These are phyloP conservation scores for Mallotus repandus DNA, from an alignment of 441 rosid species.

Conservation along the genomic window DNA sequence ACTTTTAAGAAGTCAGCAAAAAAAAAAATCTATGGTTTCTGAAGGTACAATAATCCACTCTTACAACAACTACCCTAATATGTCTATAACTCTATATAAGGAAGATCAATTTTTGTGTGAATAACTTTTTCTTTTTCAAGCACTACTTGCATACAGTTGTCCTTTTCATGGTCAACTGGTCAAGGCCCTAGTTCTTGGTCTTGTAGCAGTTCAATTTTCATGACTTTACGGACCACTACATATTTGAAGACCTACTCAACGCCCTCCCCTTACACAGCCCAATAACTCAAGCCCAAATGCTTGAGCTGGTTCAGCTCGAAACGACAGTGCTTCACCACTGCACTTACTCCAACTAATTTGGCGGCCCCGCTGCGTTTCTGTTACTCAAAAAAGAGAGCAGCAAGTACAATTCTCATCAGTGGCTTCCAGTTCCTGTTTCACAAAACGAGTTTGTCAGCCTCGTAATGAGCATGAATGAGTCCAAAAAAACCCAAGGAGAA, in stretches of 20 bases:
- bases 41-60: no score
- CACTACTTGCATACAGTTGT: no score
- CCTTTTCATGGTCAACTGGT: neutral
- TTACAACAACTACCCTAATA: no score
- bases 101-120: no score
- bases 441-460: conserved; percentile 17
- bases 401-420: conserved; percentile 9
- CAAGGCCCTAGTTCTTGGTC: neutral
- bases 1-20: no score
- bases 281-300: neutral
- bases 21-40: no score
- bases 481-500: conserved; percentile 18
- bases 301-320: neutral
- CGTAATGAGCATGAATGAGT: neutral
- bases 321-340: neutral
- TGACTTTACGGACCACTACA: no score
- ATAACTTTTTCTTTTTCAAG: no score
- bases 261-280: neutral
- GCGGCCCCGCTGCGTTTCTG: conserved; percentile 7
- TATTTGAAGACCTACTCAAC: no score
- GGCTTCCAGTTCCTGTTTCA: neutral
- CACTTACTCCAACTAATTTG: neutral
- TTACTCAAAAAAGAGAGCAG: neutral
- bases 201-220: neutral
- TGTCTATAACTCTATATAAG: no score